Evolutionary conservation across 371 early-diverging fungal species (phyloP).

Genomic region (Mortierella sp.): DNA sequence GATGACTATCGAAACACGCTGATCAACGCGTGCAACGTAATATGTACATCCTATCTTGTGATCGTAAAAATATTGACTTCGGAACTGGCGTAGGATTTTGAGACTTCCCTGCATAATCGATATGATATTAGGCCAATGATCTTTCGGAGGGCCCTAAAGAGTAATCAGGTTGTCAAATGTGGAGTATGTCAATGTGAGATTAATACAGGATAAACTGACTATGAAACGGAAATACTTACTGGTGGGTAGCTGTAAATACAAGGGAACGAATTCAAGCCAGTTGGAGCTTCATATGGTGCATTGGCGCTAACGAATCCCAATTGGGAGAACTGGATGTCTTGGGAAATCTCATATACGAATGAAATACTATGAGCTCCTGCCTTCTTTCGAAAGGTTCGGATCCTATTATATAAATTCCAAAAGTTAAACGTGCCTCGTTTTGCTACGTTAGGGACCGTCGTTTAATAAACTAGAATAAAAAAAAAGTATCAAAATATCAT

Average conservation of each 20-base stretch:
- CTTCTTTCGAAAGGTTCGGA: conserved; percentile 65
- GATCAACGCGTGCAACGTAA: conserved; percentile 70
- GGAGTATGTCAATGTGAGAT: no score
- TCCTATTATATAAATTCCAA: conserved; percentile 39
- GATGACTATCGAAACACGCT: conserved; percentile 67
- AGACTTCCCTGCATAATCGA: conserved; percentile 72
- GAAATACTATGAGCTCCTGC: conserved; percentile 68
- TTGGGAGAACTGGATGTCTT: conserved; percentile 63
- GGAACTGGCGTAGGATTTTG: conserved; percentile 55
- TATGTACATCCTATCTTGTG: conserved; percentile 69
- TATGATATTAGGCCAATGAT: conserved; percentile 73
- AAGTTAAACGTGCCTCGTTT: no score
- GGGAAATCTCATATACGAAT: conserved; percentile 68
- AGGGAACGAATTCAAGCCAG: conserved; percentile 76
- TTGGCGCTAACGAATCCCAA: conserved; percentile 66
- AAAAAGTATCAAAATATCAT: conserved; percentile 11
- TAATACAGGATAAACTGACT: neutral
- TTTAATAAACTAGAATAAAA: no score
- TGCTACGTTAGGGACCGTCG: no score
- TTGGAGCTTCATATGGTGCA: conserved; percentile 70
- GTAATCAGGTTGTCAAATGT: neutral
- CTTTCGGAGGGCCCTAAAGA: conserved; percentile 66
- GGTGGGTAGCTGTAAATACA: conserved; percentile 75
- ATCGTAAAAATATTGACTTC: conserved; percentile 69
- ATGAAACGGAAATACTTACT: conserved; percentile 50